Evolutionary conservation across 805 yeast genomes (phyloP).

Genomic region (Pichia membranifaciens): DNA sequence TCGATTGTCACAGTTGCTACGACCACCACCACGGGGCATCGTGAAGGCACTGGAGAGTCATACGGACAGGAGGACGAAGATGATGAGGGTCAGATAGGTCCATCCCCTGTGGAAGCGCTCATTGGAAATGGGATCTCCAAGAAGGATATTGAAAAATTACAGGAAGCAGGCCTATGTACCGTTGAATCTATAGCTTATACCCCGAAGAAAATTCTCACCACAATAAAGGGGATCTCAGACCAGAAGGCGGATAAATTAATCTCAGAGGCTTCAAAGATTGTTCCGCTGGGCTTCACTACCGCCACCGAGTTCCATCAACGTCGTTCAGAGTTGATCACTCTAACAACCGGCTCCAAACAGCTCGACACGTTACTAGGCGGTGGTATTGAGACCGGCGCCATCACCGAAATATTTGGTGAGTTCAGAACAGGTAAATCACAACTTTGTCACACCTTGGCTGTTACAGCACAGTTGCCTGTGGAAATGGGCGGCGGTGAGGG

Average conservation of each 20-base stretch:
- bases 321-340: constrained; percentile 82
- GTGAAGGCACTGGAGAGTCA: background rate
- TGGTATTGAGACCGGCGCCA: constrained; percentile 94
- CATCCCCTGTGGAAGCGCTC: constrained; percentile 46
- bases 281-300: constrained; percentile 95
- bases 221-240: constrained; percentile 89
- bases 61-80: constrained; percentile 43
- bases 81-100: constrained; percentile 40
- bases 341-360: constrained; percentile 94
- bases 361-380: constrained; percentile 92
- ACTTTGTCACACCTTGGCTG: constrained; percentile 92
- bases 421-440: constrained; percentile 98
- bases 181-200: constrained; percentile 92
- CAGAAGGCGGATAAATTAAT: constrained; percentile 87
- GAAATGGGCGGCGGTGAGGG: constrained; percentile 99
- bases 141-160: constrained; percentile 71
- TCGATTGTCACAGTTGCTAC: constrained; percentile 1
- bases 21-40: constrained; percentile 3
- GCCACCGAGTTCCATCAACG: constrained; percentile 91
- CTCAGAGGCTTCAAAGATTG: constrained; percentile 76
- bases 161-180: constrained; percentile 80
- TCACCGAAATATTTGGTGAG: constrained; percentile 95
- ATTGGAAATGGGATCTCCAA: constrained; percentile 82
- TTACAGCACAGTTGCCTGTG: constrained; percentile 91
- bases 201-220: constrained; percentile 70